Conservation (phyloP, 345 rosid genomes). For the Populus nigra region DNA sequence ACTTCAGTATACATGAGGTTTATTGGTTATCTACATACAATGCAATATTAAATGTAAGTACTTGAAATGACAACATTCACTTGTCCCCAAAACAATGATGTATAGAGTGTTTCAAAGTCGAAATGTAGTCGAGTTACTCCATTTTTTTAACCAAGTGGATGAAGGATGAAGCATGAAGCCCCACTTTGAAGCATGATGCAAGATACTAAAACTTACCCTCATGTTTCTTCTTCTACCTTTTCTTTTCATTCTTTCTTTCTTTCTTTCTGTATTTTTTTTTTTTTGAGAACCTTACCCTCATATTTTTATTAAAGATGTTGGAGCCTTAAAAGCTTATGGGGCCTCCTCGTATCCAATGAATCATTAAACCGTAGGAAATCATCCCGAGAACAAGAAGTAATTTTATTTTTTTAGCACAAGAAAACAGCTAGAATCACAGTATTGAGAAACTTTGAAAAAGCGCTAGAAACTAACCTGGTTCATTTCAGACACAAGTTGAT, state of each 20-base stretch:
- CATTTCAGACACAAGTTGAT: slow-evolving; percentile 98
- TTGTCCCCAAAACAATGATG: not conserved
- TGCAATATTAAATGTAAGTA: not conserved
- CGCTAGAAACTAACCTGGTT: slow-evolving; percentile 61
- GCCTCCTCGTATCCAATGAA: not conserved
- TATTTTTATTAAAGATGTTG: not conserved
- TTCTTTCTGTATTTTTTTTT: no score
- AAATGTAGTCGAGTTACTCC: not conserved
- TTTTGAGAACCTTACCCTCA: not conserved
- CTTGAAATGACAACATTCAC: not conserved
- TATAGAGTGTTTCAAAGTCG: not conserved
- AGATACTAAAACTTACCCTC: not conserved
- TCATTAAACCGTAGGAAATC: not conserved
- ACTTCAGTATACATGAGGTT: not conserved
- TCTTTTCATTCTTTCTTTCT: no score
- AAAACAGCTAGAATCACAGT: not conserved
- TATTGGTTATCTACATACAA: not conserved
- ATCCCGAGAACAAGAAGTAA: not conserved
- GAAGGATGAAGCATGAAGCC: not conserved
- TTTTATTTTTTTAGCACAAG: not conserved
- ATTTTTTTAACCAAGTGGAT: not conserved
- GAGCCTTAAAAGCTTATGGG: not conserved
- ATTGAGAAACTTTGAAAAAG: not conserved
- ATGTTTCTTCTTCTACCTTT: not conserved
- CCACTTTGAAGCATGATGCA: not conserved